These are phyloP conservation scores for Fusarium sterilihyphosum DNA, from an alignment of 2,329 filamentous ascomycete species.

Conservation along the genomic window DNA sequence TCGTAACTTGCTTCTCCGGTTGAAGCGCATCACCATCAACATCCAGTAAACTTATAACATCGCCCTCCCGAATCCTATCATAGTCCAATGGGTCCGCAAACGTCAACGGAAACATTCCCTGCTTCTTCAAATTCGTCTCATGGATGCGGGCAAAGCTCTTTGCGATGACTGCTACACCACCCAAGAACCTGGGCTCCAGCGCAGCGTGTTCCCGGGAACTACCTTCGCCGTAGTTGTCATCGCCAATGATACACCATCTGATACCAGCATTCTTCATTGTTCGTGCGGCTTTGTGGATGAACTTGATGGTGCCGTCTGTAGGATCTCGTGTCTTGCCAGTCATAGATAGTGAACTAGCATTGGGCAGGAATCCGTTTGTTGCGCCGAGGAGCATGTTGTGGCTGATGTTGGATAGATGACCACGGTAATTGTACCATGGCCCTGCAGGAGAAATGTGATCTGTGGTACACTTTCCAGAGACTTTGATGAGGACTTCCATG, in stretches of 20 bases:
- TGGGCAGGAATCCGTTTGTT: constrained; percentile 67
- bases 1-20: constrained; percentile 12
- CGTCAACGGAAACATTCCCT: constrained; percentile 65
- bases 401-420: constrained; percentile 95
- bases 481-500: constrained; percentile 81
- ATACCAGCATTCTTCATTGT: neutral
- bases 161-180: constrained; percentile 83
- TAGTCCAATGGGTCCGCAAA: constrained; percentile 79
- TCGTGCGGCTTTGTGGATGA: neutral
- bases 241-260: constrained; percentile 16
- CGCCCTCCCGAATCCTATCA: constrained; percentile 67
- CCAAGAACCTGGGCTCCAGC: constrained; percentile 84
- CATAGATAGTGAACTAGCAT: neutral
- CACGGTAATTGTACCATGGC: constrained; percentile 98
- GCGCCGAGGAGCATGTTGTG: constrained; percentile 97
- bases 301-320: constrained; percentile 73
- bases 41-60: constrained; percentile 6
- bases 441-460: constrained; percentile 98
- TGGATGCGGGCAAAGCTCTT: constrained; percentile 88
- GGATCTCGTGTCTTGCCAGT: neutral
- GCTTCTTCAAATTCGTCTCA: constrained; percentile 95
- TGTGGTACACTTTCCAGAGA: constrained; percentile 95
- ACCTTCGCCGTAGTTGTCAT: constrained; percentile 80
- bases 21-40: constrained; percentile 13
- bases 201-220: constrained; percentile 88